Percentiles rank a stretch among this genome's conserved stretches.
phyloP scores from a whole-genome alignment of 2,329 filamentous ascomycete species.

The Aureobasidium sp. region DNA sequence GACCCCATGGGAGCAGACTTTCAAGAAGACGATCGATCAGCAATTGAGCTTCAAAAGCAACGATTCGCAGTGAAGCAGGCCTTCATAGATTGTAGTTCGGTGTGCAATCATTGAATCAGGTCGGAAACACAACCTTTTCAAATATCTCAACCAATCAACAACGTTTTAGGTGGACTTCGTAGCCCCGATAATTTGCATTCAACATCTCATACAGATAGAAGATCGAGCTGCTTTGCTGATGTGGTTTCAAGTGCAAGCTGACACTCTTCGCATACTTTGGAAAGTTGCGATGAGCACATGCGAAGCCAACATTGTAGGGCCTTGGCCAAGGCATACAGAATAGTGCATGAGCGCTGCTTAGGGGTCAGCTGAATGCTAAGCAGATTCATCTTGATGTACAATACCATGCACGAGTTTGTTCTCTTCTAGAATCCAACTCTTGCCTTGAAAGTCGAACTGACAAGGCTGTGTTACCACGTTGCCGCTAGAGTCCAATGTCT shows the following conservation, averaged over 20 bases:
- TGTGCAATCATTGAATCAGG: too few relatives aligned
- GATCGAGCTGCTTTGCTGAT: too few relatives aligned
- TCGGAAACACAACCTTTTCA: too few relatives aligned
- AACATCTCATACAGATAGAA: too few relatives aligned
- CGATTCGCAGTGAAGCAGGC: neutral
- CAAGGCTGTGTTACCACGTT: neutral
- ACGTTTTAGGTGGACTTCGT: too few relatives aligned
- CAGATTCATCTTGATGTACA: neutral
- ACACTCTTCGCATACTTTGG: slow-evolving; percentile 11
- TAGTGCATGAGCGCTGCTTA: neutral
- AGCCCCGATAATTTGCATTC: too few relatives aligned
- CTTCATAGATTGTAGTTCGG: too few relatives aligned
- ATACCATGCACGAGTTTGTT: slow-evolving; percentile 3
- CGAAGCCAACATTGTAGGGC: neutral
- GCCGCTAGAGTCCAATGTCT: neutral
- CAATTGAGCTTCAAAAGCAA: neutral
- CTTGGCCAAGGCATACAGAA: slow-evolving; percentile 3
- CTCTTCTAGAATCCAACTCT: slow-evolving; percentile 8
- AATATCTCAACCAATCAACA: too few relatives aligned
- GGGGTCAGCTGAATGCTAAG: neutral
- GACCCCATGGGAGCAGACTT: neutral
- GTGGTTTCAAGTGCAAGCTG: neutral
- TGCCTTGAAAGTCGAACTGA: slow-evolving; percentile 7
- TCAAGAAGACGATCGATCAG: neutral
- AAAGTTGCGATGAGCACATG: neutral